Base-by-base conservation (phyloP, 805 yeast genomes). In the Wickerhamiella azymoides region DNA sequence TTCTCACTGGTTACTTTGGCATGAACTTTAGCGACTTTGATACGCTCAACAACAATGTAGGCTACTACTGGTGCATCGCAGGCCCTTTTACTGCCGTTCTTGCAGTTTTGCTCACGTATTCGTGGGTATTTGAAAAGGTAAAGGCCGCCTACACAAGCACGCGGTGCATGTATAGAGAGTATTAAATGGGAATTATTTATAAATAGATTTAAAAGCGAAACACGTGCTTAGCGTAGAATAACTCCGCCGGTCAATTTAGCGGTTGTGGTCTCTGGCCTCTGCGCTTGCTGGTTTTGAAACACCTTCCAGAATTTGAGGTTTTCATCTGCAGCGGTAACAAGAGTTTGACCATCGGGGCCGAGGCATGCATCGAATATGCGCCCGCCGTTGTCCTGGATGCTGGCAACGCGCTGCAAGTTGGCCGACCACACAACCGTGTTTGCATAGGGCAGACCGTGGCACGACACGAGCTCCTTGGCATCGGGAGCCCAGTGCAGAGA, bases 321-420 rank as follows among this genome's bases (percentile, higher is more conserved):
- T 61, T 92, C 98, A 63, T 92, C 97, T 10, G 94, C 93, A 2
- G 96, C 93, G 0, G 98, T 92, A 1, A 95, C 97, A 46, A 92
- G 65, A 0, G 93, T 84, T 44, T 84, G 75, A 13, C 82, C 84
- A 63, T 92, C 96, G 3, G 96, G 96, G 19, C 95, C 82, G 44
- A 92, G 60, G 40, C 85, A 78, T 24, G 95, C 81, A 50, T 76
- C 76, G 45, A 92, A 70, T 21, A 92, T 85, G 53, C 97, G 72
- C 13, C 92, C 76, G 52, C 85, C 96, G 59, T 92, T 98, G 1
- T 96, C 96, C 35, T 78, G 76, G 44, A 92, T 83, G 54, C 84
- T 93, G 5, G 94, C 96, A 2, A 89, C 86, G 61, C 84, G 83
- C 54, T 81, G 83, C 49, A 84, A 69, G 2, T 86, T 75, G 5